Evolutionary conservation across 2,329 filamentous ascomycete species (phyloP), one percentile per base, ranked within the genome.

Genomic region (Onygenales sp.): DNA sequence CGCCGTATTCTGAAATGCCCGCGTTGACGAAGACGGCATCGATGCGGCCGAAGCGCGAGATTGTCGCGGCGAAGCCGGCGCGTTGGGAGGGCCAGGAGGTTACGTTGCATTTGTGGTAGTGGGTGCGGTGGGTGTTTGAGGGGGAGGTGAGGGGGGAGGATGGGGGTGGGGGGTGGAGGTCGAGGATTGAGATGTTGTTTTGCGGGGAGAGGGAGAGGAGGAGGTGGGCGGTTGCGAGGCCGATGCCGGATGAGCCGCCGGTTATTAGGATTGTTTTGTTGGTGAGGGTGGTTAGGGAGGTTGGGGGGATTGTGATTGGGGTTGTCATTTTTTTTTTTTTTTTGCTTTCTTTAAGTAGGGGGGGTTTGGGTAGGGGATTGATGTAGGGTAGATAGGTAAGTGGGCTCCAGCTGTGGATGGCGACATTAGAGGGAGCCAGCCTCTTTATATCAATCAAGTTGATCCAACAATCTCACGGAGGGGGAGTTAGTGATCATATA

Each of bases 11-110:
- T 32, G 72, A 67, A 27, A 78, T 72, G 0, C 75, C 75, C 5
- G 75, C 75, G 51, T 78, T 78, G 46, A 77, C 72, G 57, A 75
- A 78, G 11, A 78, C 74, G 41, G 64, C 65, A 51, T 75, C 72
- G 43, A 78, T 72, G 8, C 66, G 63, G 6, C 70, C 69, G 60
- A 77, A 77, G 32, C 69, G 69, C 6, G 61, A 50, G 50, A 72
- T 60, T 2, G 69, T 72, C 6, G 62, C 62, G 55, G 70, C 67
- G 59, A 78, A 78, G 13, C 69, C 75, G 1, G 66, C 64, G 33
- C 74, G 66, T 61, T 77, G 75, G 4, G 66, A 67, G 5, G 58
- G 50, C 75, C 75, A 78, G 50, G 66, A 69, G 2, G 72, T 72
- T 51, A 78, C 68, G 60, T 78, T 69, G 61, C 72, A 75, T 53